phyloP scores from a whole-genome alignment of 371 early-diverging fungal genomes.

The Mortierella sp. region DNA sequence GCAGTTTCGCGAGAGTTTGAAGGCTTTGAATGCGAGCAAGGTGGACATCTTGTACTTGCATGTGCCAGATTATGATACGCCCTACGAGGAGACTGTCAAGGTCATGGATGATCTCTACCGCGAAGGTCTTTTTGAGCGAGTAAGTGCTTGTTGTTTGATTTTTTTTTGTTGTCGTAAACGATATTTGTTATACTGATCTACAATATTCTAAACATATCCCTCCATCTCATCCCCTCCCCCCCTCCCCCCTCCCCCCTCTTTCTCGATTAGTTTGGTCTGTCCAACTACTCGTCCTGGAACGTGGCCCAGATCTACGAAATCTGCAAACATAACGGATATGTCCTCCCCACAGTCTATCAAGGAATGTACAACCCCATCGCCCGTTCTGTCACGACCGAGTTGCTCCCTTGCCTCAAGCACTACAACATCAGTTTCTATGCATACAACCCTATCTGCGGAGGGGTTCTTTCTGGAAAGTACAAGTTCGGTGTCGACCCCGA shows the following conservation, averaged over 20 bases:
- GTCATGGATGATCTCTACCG: slow-evolving; percentile 63
- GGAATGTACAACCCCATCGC: slow-evolving; percentile 67
- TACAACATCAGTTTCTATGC: slow-evolving; percentile 58
- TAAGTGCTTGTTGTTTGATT: not conserved
- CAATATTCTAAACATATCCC: not conserved
- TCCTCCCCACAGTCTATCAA: slow-evolving; percentile 65
- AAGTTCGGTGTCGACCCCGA: slow-evolving; percentile 13
- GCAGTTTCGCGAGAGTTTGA: slow-evolving; percentile 54
- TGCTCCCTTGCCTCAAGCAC: slow-evolving; percentile 24
- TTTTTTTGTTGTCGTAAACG: no score
- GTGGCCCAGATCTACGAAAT: slow-evolving; percentile 63
- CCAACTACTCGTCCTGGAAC: slow-evolving; percentile 65
- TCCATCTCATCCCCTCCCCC: not conserved
- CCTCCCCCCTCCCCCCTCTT: not conserved
- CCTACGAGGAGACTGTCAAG: slow-evolving; percentile 59
- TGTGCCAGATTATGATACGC: slow-evolving; percentile 49
- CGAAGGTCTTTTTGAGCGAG: slow-evolving; percentile 60
- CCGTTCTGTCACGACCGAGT: slow-evolving; percentile 41
- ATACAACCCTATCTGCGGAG: slow-evolving; percentile 73
- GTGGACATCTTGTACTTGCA: slow-evolving; percentile 59
- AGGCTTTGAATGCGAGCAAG: slow-evolving; percentile 50
- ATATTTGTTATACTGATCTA: no score
- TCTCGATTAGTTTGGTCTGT: slow-evolving; percentile 52
- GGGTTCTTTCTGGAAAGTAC: slow-evolving; percentile 63
- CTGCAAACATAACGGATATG: slow-evolving; percentile 58